Conservation (phyloP, 306 rosid species). For the Luffa aegyptiaca region DNA sequence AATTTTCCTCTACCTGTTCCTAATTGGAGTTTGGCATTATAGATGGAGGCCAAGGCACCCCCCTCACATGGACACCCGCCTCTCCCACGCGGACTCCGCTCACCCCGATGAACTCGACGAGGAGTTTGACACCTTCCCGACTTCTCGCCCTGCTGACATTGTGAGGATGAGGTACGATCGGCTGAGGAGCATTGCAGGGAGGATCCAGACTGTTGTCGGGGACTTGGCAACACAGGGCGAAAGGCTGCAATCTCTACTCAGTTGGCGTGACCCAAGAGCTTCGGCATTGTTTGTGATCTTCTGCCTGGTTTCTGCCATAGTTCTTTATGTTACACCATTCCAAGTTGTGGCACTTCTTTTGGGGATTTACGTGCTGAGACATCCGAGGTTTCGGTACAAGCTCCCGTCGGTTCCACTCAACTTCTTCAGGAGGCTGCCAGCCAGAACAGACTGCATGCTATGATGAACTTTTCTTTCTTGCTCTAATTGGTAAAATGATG, state of each 20-base stretch:
- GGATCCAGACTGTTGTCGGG: constrained; percentile 63
- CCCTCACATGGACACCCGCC: constrained; percentile 75
- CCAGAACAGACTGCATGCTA: constrained; percentile 67
- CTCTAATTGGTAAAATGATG: neutral
- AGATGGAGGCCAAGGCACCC: constrained; percentile 80
- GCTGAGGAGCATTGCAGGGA: constrained; percentile 59
- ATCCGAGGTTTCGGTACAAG: constrained; percentile 64
- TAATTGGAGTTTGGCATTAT: constrained; percentile 69
- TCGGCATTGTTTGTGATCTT: constrained; percentile 56
- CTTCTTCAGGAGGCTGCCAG: constrained; percentile 70
- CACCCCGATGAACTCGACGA: constrained; percentile 60
- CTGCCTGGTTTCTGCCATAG: constrained; percentile 61
- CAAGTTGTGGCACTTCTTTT: constrained; percentile 60
- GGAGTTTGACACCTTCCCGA: constrained; percentile 62
- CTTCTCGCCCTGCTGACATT: constrained; percentile 39
- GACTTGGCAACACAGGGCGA: constrained; percentile 69
- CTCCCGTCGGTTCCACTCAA: constrained; percentile 67
- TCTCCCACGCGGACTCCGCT: constrained; percentile 50
- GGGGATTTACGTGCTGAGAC: constrained; percentile 54
- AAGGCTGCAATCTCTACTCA: constrained; percentile 58
- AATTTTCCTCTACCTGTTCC: constrained; percentile 61
- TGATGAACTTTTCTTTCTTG: constrained; percentile 13
- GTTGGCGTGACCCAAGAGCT: constrained; percentile 76
- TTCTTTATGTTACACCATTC: constrained; percentile 61
- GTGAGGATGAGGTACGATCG: constrained; percentile 65